A percentile compares a stretch with the other conserved stretches of the same genome.
Conservation (phyloP, 768 basidiomycete species). For the Inosperma sp. region DNA sequence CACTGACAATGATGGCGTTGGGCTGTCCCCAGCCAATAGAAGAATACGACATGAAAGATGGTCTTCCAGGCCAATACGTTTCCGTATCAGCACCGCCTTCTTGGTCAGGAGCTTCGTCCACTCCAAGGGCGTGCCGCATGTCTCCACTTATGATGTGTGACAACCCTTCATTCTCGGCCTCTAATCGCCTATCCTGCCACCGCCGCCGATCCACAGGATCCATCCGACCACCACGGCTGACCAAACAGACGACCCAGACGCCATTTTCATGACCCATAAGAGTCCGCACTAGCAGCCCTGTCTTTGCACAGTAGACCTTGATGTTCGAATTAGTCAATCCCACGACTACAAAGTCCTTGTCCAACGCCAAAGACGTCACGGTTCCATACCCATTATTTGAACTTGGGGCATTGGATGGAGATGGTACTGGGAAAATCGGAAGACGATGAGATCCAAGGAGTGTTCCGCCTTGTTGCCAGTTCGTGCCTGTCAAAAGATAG, state of each 20-base stretch:
- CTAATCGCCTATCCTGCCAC: slow-evolving; percentile 3
- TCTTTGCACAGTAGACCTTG: slow-evolving; percentile 76
- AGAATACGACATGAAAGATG: slow-evolving; percentile 47
- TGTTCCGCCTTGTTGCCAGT: slow-evolving; percentile 75
- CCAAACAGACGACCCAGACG: slow-evolving; percentile 89
- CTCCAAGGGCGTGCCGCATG: slow-evolving; percentile 39
- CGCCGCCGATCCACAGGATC: background rate
- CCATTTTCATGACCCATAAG: slow-evolving; percentile 82
- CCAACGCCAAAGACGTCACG: slow-evolving; percentile 84
- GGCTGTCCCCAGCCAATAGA: slow-evolving; percentile 89
- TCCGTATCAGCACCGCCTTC: background rate
- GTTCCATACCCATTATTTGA: slow-evolving; percentile 12
- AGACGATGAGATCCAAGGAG: slow-evolving; percentile 64
- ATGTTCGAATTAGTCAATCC: slow-evolving; percentile 84
- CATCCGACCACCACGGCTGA: slow-evolving; percentile 54
- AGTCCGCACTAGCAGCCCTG: slow-evolving; percentile 71
- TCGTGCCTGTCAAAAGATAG: slow-evolving; percentile 48
- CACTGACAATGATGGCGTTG: slow-evolving; percentile 78
- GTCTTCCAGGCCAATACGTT: slow-evolving; percentile 3
- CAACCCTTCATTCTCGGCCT: background rate
- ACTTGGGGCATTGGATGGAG: background rate
- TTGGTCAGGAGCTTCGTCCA: slow-evolving; percentile 9
- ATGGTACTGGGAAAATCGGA: slow-evolving; percentile 37
- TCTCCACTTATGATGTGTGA: slow-evolving; percentile 11
- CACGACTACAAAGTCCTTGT: slow-evolving; percentile 79